A percentile compares a stretch with the other conserved stretches of the same genome.
These are phyloP conservation scores for Pseudogymnoascus sp. DNA, from an alignment of 2,329 filamentous ascomycete species.

Conservation along the genomic window DNA sequence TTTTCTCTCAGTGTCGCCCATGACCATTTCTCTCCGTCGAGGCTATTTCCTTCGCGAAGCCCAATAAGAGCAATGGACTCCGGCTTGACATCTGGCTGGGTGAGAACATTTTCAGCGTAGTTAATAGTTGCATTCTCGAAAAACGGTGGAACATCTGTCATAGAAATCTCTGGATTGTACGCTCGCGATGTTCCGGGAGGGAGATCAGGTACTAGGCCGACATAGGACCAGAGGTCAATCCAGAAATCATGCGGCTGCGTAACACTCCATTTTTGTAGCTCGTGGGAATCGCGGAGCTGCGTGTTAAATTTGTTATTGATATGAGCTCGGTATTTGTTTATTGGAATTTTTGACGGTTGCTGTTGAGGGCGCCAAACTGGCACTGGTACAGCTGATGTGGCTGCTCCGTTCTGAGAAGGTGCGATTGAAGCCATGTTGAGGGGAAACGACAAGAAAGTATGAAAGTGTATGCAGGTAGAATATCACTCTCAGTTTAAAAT, in stretches of 20 bases:
- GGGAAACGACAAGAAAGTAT: neutral
- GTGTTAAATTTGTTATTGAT: slow-evolving; percentile 10
- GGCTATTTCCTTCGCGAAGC: slow-evolving; percentile 6
- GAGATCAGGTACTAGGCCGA: slow-evolving; percentile 10
- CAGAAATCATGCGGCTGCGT: slow-evolving; percentile 11
- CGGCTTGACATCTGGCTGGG: slow-evolving; percentile 7
- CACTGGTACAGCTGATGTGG: neutral
- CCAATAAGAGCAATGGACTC: slow-evolving; percentile 7
- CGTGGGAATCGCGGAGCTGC: slow-evolving; percentile 5
- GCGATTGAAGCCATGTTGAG: neutral
- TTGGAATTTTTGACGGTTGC: slow-evolving; percentile 10
- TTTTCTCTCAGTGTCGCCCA: slow-evolving; percentile 10
- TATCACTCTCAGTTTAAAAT: neutral
- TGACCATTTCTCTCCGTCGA: slow-evolving; percentile 11
- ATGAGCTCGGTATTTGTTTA: slow-evolving; percentile 12
- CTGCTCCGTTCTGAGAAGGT: neutral
- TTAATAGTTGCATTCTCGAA: slow-evolving; percentile 11
- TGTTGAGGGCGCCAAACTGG: slow-evolving; percentile 8
- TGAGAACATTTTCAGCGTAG: slow-evolving; percentile 12
- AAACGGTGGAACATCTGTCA: slow-evolving; percentile 10
- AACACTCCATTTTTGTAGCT: slow-evolving; percentile 11
- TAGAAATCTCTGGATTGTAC: slow-evolving; percentile 11
- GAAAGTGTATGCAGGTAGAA: neutral
- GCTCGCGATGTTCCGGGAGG: neutral
- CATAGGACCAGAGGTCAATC: slow-evolving; percentile 11